Evolutionary conservation across 2,329 filamentous ascomycete genomes (phyloP), one percentile per base, ranked within the genome.

Genomic region (Colletotrichum sp.): DNA sequence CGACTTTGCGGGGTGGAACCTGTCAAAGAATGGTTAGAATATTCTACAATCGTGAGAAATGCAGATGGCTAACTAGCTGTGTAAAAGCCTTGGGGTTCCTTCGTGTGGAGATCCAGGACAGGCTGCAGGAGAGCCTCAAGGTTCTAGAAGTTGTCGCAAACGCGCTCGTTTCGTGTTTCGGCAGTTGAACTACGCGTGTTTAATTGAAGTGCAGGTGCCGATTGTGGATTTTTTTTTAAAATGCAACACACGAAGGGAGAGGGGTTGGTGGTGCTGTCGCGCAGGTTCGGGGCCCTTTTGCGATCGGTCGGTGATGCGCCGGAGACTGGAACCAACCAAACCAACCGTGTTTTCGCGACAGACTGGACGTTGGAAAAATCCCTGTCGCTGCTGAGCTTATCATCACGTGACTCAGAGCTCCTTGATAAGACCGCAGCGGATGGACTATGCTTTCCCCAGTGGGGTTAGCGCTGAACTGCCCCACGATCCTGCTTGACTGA

Each of bases 301-400:
- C 69, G 73, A 72, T 75, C 73, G 55, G 69, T 30, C 21, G 32
- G 57, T 75, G 69, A 75, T 75, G 69, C 69, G 63, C 69, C 69
- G 43, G 63, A 58, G 69, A 43, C 30, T 52, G n/a, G 43, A 21
- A 52, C 43, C 43, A 52, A 52, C 43, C 43, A 52, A 34, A 58
- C 63, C 69, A 64, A 72, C 73, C 73, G 73, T 75, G 73, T 75
- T 75, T 67, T 75, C 73, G 73, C 73, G 73, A 72, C 61, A 34
- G 61, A 64, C 61, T 34, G 32, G 61, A 64, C 73, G 73, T 75
- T 67, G 63, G 63, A 72, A 75, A 72, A 55, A 63, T 58, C 72
- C 72, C 58, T 15, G 67, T 65, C 12, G 24, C n/a, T 63, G 8
- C 13, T 10, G 18, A 15, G 18, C 63, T 67, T 72, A 72, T 73